These are phyloP conservation scores for Poronia punctata DNA, from an alignment of 495 filamentous ascomycete species.

Conservation along the genomic window DNA sequence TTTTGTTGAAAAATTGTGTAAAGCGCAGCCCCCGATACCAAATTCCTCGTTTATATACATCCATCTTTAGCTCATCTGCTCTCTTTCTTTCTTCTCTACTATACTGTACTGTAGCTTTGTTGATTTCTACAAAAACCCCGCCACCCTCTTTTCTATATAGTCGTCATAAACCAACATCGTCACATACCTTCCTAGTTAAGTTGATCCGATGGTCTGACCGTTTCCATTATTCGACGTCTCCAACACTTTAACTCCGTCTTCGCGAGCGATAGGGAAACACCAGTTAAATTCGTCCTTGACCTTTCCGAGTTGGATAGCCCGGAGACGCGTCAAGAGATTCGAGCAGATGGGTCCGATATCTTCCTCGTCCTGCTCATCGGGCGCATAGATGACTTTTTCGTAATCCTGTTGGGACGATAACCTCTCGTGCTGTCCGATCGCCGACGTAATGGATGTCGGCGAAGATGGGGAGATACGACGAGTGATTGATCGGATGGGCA, in stretches of 20 bases:
- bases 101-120: no score
- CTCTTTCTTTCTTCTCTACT: no score
- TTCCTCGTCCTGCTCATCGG: conserved; percentile 53
- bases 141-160: no score
- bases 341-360: conserved; percentile 64
- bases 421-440: conserved; percentile 25
- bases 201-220: conserved; percentile 29
- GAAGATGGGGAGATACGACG: conserved; percentile 45
- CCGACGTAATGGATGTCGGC: conserved; percentile 25
- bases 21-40: no score
- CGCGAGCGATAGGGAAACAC: conserved; percentile 50
- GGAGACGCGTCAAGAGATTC: conserved; percentile 65
- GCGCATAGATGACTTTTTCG: conserved; percentile 64
- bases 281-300: conserved; percentile 70
- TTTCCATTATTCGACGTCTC: conserved; percentile 5
- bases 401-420: conserved; percentile 26
- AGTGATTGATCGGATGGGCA: conserved; percentile 84
- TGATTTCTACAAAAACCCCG: no score
- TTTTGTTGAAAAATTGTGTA: no score
- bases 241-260: conserved; percentile 34
- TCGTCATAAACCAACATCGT: background rate
- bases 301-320: conserved; percentile 79
- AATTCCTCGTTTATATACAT: no score
- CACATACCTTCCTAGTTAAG: conserved; percentile 23
- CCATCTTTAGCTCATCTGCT: no score